A percentile compares a stretch with the other conserved stretches of the same genome.
Conservation (phyloP, 257 asterid species). For the Ilex aquifolium region DNA sequence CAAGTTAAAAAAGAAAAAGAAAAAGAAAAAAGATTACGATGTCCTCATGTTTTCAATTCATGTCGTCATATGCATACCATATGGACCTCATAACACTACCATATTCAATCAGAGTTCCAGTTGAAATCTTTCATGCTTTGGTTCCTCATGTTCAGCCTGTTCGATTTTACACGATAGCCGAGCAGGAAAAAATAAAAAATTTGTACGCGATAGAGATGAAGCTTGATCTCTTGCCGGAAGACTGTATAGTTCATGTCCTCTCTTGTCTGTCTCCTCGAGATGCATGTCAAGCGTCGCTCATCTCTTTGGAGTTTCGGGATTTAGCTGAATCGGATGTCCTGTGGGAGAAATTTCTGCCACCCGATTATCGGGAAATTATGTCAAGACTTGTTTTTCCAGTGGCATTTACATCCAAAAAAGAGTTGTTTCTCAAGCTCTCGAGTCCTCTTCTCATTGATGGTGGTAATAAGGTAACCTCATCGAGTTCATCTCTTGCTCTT, state of each 20-base stretch:
- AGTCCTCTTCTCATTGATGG: conserved; percentile 60
- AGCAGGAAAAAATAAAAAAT: neutral
- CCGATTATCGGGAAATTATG: conserved; percentile 46
- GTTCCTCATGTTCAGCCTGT: too few species aligned
- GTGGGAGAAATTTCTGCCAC: conserved; percentile 63
- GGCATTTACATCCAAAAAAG: conserved; percentile 43
- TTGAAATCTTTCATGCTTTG: neutral
- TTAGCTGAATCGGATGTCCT: conserved; percentile 47
- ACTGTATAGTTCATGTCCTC: conserved; percentile 43
- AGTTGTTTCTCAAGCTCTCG: conserved; percentile 46
- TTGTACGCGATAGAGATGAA: neutral
- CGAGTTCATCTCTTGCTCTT: neutral
- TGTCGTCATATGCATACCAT: conserved; percentile 29
- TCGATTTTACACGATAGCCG: too few species aligned
- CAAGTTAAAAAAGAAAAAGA: too few species aligned
- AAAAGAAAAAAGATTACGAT: neutral
- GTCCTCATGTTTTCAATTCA: conserved; percentile 30
- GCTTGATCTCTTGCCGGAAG: conserved; percentile 45
- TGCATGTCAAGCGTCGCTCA: conserved; percentile 38
- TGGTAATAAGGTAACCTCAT: conserved; percentile 47
- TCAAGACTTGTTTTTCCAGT: conserved; percentile 30
- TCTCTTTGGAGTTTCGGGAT: conserved; percentile 28
- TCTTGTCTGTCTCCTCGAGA: conserved; percentile 46
- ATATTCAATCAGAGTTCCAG: neutral
- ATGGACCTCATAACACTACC: neutral